Evolutionary conservation across 2,329 filamentous ascomycete genomes (phyloP).

Genomic region (Fusarium floridanum): DNA sequence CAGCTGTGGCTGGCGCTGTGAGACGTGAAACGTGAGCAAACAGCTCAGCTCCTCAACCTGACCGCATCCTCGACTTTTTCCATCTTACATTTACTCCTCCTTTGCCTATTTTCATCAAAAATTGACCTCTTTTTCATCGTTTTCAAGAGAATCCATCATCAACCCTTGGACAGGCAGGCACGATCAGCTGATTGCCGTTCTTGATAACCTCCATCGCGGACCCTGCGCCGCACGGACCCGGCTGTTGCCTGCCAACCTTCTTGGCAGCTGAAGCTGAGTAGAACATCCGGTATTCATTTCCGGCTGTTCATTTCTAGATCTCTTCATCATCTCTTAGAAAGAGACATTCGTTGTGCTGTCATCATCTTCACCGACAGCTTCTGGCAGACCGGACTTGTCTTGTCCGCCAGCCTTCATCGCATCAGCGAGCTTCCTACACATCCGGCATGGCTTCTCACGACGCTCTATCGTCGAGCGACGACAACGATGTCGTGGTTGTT

Average conservation of each 20-base stretch:
- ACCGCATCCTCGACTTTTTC: neutral
- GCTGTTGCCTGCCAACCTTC: neutral
- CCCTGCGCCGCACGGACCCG: neutral
- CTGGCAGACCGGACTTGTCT: neutral
- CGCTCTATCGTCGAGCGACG: conserved; percentile 1
- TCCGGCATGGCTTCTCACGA: conserved; percentile 4
- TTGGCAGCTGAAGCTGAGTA: neutral
- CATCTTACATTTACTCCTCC: neutral
- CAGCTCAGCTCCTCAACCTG: neutral
- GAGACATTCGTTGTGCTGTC: neutral
- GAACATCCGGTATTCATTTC: neutral
- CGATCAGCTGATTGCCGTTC: neutral
- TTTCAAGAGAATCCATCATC: neutral
- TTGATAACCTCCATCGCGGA: neutral
- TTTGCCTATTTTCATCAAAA: neutral
- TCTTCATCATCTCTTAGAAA: neutral
- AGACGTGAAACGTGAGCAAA: conserved; percentile 1
- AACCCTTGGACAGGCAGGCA: neutral
- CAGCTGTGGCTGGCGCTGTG: neutral
- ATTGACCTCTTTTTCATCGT: neutral
- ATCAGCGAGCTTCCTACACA: neutral
- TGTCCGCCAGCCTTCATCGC: neutral
- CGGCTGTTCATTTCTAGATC: neutral
- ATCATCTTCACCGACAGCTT: neutral
- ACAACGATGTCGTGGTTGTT: conserved; percentile 28